Conservation (phyloP, 2,329 filamentous ascomycete genomes). For the Trichoderma endophyticum region DNA sequence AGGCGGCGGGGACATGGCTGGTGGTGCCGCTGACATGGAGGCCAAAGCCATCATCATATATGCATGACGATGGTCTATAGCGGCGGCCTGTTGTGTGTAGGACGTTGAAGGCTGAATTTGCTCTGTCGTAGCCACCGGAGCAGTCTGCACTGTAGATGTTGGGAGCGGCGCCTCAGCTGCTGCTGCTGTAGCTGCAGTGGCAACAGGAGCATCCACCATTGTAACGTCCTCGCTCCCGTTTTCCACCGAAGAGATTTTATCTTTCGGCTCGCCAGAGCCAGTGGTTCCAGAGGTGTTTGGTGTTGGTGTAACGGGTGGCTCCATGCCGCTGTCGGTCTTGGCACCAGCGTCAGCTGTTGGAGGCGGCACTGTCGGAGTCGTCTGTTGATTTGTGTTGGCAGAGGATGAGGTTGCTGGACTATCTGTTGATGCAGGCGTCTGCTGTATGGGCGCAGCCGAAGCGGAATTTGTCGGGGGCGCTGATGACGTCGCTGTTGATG, state of each 20-base stretch:
- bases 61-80: constrained; percentile 37
- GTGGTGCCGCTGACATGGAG: constrained; percentile 36
- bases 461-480: background rate
- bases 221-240: constrained; percentile 19
- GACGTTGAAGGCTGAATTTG: constrained; percentile 33
- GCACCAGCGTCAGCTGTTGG: background rate
- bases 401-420: background rate
- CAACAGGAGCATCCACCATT: constrained; percentile 22
- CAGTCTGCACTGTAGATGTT: constrained; percentile 6
- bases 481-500: background rate
- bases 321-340: background rate
- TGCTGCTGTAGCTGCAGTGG: background rate
- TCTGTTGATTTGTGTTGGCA: constrained; percentile 4
- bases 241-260: background rate
- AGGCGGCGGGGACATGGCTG: constrained; percentile 40
- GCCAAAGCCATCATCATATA: constrained; percentile 47
- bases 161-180: constrained; percentile 11
- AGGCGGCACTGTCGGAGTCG: constrained; percentile 20
- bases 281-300: background rate
- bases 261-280: background rate
- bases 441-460: background rate
- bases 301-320: constrained; percentile 6
- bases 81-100: constrained; percentile 33
- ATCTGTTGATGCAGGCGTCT: background rate
- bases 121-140: constrained; percentile 23